Evolutionary conservation across 257 asterid species (phyloP).

Genomic region (Nicotiana otophora): DNA sequence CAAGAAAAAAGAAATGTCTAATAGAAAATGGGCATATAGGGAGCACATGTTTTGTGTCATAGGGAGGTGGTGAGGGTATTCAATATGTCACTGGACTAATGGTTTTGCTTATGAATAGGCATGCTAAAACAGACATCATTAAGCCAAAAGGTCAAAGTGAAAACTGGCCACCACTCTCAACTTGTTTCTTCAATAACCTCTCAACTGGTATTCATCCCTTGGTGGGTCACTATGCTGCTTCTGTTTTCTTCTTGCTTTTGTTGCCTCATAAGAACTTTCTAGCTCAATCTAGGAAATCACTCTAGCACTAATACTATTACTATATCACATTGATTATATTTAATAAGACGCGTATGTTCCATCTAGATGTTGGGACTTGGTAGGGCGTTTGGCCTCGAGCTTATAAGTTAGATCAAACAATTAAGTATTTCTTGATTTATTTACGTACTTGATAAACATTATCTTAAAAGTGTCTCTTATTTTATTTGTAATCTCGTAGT

Average conservation of each 20-base stretch:
- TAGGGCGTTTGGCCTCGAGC: no score
- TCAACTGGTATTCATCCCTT: neutral
- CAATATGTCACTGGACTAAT: neutral
- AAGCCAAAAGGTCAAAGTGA: conserved; percentile 4
- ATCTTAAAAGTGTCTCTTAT: no score
- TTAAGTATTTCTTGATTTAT: no score
- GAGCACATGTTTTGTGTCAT: conserved; percentile 9
- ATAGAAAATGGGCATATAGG: neutral
- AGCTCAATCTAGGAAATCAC: neutral
- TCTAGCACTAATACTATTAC: neutral
- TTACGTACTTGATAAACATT: no score
- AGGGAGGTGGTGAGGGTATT: neutral
- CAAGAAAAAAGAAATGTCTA: no score
- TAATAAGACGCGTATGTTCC: no score
- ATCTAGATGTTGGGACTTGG: no score
- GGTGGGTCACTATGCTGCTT: neutral
- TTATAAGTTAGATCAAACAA: no score
- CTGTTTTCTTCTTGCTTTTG: conserved; percentile 1
- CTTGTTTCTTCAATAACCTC: conserved; percentile 9
- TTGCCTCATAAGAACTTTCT: neutral
- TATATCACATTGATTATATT: neutral
- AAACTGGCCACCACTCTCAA: conserved; percentile 16
- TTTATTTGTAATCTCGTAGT: no score
- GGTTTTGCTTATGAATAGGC: conserved; percentile 15
- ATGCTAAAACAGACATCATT: conserved; percentile 12